Evolutionary conservation across 1,139 yeast genomes (phyloP), one percentile per base, ranked within the genome.

Genomic region (Pichia sp.): DNA sequence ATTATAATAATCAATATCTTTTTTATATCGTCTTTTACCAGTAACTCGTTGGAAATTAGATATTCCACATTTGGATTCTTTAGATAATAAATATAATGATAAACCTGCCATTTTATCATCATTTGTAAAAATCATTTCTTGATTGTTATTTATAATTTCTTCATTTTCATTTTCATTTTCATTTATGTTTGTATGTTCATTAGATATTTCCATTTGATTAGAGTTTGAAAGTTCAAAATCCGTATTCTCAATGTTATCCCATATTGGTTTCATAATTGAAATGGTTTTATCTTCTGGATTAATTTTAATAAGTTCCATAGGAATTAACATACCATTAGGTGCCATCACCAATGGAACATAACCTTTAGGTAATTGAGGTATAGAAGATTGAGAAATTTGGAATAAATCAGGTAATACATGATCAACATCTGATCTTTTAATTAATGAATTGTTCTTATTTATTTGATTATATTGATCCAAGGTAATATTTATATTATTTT

Each of bases 291-390:
- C 37, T 9, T 30, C 30, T 3, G 35, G 27, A n/a, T 31, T 29
- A 8, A 42, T 23, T 11, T 48, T 46, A 9, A 50, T 48, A 27
- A 47, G 47, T 33, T 53, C 56, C 53, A 56, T 49, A 3, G 60
- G 60, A 21, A 52, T 50, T 16, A 56, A 35, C 14, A 41, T 46
- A 3, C 60, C 60, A 29, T 51, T 50, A 1, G 60, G 60, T 7
- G 60, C 50, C 59, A 56, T 54, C 45, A 56, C 46, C 31, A 56
- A 46, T 2, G 59, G 60, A 10, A 54, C 42, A 37, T 48, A 56
- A 1, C 59, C 59, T 13, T 44, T 37, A 0, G 57, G 58, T 13
- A 56, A 46, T 7, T 46, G 31, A n/a, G n/a, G n/a, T n/a, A n/a
- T n/a, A n/a, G n/a, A n/a, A n/a, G n/a, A n/a, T n/a, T n/a, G n/a